Evolutionary conservation across 306 rosid species (phyloP).

Genomic region (Corylus americana): DNA sequence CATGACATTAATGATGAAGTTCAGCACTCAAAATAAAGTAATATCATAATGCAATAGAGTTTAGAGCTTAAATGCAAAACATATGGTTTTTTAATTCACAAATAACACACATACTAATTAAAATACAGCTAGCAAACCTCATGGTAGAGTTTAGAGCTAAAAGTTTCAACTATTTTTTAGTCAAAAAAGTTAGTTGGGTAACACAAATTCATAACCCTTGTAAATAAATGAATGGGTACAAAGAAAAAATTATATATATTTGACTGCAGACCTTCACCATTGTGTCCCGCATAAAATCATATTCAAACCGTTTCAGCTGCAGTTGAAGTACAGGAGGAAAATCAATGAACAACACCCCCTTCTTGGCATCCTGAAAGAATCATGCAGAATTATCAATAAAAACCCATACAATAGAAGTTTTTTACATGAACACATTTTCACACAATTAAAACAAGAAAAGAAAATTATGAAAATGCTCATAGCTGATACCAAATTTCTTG

Average conservation of each 20-base stretch:
- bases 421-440: conserved; percentile 10
- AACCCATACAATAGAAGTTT: conserved; percentile 5
- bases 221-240: conserved; percentile 13
- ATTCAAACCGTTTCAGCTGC: conserved; percentile 95
- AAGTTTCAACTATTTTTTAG: not conserved
- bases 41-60: not conserved
- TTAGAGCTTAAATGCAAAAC: not conserved
- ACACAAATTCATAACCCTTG: too few relatives aligned
- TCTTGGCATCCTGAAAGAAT: conserved; percentile 88
- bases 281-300: conserved; percentile 94
- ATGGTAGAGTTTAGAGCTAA: not conserved
- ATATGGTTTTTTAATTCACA: not conserved
- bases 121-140: not conserved
- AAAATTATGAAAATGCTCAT: not conserved
- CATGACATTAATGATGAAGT: not conserved
- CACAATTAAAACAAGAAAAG: conserved; percentile 7
- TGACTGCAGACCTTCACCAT: conserved; percentile 88
- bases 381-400: conserved; percentile 19
- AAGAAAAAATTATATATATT: conserved; percentile 4
- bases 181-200: not conserved
- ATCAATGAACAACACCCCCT: conserved; percentile 92
- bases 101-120: not conserved
- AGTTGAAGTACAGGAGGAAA: conserved; percentile 99
- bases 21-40: not conserved
- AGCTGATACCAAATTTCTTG: not conserved